A percentile compares a stretch with the other conserved stretches of the same genome.
Evolutionary conservation across 306 rosid genomes (phyloP).

Genomic region (Argentina anserina): DNA sequence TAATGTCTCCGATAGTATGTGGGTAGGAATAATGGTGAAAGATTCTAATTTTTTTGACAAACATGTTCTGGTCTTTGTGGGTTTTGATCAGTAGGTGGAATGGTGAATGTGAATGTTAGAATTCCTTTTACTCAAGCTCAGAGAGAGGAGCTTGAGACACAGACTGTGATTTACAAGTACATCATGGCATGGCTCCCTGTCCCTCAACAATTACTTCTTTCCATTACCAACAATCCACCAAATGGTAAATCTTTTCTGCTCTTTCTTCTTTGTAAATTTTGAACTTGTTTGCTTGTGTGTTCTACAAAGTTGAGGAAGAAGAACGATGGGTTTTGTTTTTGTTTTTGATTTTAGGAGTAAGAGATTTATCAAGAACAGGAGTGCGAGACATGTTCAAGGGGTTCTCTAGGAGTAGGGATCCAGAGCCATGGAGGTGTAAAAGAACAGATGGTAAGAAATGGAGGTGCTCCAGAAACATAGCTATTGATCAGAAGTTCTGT

Average conservation of each 20-base stretch:
- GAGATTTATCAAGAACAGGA: constrained; percentile 2
- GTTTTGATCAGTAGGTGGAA: constrained; percentile 16
- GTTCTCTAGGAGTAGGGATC: constrained; percentile 20
- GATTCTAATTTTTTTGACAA: not conserved
- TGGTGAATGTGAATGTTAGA: constrained; percentile 27
- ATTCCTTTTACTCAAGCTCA: constrained; percentile 27
- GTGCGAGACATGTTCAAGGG: constrained; percentile 18
- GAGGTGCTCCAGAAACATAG: constrained; percentile 34
- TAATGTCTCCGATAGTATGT: not conserved
- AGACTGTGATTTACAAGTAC: constrained; percentile 29
- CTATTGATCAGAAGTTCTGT: constrained; percentile 30
- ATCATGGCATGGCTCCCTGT: constrained; percentile 27
- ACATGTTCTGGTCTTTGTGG: constrained; percentile 9
- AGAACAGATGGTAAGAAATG: constrained; percentile 42
- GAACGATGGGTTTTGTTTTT: not conserved
- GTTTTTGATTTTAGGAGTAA: constrained; percentile 1
- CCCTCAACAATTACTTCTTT: constrained; percentile 28
- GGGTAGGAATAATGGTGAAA: not conserved
- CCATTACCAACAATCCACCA: constrained; percentile 20
- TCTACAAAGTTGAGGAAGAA: not conserved
- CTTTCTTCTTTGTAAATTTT: not conserved
- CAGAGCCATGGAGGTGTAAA: constrained; percentile 38
- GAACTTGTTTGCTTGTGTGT: not conserved
- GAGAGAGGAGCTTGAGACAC: constrained; percentile 33
- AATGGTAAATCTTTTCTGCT: constrained; percentile 11